Percentiles rank a stretch among this genome's conserved stretches.
Evolutionary conservation across 164 flowering plant genomes (phyloP).

Genomic region (Taxillus chinensis): DNA sequence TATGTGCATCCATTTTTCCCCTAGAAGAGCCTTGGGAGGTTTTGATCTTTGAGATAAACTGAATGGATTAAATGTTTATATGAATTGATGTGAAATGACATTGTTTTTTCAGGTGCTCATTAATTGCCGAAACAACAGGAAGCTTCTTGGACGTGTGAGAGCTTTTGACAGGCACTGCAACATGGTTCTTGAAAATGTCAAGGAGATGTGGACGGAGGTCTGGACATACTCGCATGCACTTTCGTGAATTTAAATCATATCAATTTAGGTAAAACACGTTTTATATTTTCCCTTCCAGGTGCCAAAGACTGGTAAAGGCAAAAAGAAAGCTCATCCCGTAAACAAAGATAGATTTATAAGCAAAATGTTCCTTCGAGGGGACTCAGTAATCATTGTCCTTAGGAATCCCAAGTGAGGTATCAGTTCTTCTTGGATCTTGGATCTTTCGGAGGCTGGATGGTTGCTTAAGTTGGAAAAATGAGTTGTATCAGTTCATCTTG

Average conservation of each 20-base stretch:
- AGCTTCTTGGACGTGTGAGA: constrained; percentile 81
- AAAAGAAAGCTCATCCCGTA: constrained; percentile 82
- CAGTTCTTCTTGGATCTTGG: too few species aligned
- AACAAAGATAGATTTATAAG: constrained; percentile 93
- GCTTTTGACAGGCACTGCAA: constrained; percentile 93
- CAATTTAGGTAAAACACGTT: background rate
- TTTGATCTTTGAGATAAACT: too few species aligned
- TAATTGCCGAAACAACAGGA: constrained; percentile 80
- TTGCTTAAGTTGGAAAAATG: too few species aligned
- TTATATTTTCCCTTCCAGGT: constrained; percentile 26
- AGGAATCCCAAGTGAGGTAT: constrained; percentile 70
- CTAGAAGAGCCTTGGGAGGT: too few species aligned
- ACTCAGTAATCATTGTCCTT: constrained; percentile 87
- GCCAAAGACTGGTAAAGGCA: constrained; percentile 93
- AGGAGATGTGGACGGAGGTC: constrained; percentile 98
- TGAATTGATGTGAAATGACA: background rate
- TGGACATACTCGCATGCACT: constrained; percentile 1
- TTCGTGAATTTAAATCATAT: too few species aligned
- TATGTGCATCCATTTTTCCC: too few species aligned
- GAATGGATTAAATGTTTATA: background rate
- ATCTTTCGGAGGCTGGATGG: too few species aligned
- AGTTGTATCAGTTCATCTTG: too few species aligned
- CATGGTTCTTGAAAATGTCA: constrained; percentile 88
- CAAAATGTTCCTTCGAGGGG: constrained; percentile 91
- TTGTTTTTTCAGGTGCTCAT: constrained; percentile 48